Base-by-base conservation (phyloP, 108 stramenopile species). In the Aureococcus anophagefferens region DNA sequence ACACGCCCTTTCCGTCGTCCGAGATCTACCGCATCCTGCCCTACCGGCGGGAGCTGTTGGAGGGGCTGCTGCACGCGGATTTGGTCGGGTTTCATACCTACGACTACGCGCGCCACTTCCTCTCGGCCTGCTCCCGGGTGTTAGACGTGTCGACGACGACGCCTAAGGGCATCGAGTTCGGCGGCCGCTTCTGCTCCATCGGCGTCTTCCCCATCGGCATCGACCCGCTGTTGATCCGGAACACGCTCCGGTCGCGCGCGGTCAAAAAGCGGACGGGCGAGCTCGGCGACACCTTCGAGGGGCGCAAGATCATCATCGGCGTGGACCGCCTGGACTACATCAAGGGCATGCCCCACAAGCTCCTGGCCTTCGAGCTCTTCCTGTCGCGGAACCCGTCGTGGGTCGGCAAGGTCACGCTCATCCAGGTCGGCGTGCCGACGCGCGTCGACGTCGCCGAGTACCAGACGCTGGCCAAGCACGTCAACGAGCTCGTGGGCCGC, bases 311-410 rank as follows among this genome's bases (percentile, higher is more conserved):
- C 40, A 88, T 94, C 65, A 80, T 89, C 35, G 94, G 92, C 29
- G 90, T 99, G 74, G 98, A 99, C 77, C 74, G 91, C 67, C 71
- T 98, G 76, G 96, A 98, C 72, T 89, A 93, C 4, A 79, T 99
- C 33, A 94, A 95, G 80, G 79, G 86, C 18, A 34, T 87, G 40
- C 81, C 80, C 31, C 72, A 87, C n/a, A 87, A 87, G 74, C 77
- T 89, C n/a, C 69, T 83, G 62, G 87, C 85, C 33, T 79, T 85
- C 35, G 84, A 87, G 62, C 68, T 70, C 30, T 78, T 89, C 29
- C 68, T 89, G 35, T 34, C 74, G 68, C 0, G 36, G 33, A 68
- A 75, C 68, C 80, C 80, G 16, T 35, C 66, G 21, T 75, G 68
- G 51, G 31, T 37, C 33, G 77, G 64, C 31, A 71, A 67, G 30